Evolutionary conservation across 2,329 filamentous ascomycete species (phyloP).

Genomic region (Fusarium nygamai): DNA sequence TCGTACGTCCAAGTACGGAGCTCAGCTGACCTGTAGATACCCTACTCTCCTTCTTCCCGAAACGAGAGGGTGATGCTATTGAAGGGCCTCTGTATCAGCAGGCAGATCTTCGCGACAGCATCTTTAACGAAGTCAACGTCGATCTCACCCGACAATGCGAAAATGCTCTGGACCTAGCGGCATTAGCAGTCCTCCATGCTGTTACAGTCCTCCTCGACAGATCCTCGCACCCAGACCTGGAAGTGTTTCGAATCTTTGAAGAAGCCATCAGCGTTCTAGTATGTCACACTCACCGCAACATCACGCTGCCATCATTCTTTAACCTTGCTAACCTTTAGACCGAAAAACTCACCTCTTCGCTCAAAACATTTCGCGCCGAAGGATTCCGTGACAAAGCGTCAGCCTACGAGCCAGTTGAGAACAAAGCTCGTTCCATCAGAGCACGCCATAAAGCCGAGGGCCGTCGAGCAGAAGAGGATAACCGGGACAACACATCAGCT

Average conservation of each 20-base stretch:
- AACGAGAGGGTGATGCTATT: constrained; percentile 62
- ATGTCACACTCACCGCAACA: neutral
- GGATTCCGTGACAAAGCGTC: constrained; percentile 60
- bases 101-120: constrained; percentile 69
- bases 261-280: constrained; percentile 72
- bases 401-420: constrained; percentile 53
- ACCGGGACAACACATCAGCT: constrained; percentile 70
- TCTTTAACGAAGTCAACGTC: constrained; percentile 73
- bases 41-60: constrained; percentile 64
- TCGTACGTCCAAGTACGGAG: accelerated
- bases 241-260: constrained; percentile 73
- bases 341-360: constrained; percentile 69
- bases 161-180: constrained; percentile 69
- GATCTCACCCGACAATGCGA: constrained; percentile 71
- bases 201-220: constrained; percentile 70
- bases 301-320: neutral
- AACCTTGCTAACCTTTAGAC: constrained; percentile 52
- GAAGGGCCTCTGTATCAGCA: constrained; percentile 67
- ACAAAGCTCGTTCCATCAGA: constrained; percentile 52
- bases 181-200: constrained; percentile 69
- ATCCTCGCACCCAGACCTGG: constrained; percentile 68
- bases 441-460: constrained; percentile 53
- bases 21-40: constrained; percentile 52
- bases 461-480: constrained; percentile 63
- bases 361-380: constrained; percentile 69